These are phyloP conservation scores for Corrigiola litoralis DNA, from an alignment of 179 eudicot species.

Conservation along the genomic window DNA sequence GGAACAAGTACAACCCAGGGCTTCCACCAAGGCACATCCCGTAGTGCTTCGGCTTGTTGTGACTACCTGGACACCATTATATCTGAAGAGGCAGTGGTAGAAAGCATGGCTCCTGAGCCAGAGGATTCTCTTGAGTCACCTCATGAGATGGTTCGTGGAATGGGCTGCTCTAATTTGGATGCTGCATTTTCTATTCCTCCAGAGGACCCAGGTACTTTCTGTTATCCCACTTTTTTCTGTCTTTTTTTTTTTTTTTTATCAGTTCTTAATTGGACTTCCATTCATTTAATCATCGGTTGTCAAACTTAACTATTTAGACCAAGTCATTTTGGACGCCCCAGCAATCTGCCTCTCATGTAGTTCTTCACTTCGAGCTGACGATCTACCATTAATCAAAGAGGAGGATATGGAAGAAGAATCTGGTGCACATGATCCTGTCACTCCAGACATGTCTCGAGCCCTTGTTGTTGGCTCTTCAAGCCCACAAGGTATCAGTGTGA, in stretches of 20 bases:
- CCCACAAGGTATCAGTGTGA: constrained; percentile 8
- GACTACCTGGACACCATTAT: constrained; percentile 3
- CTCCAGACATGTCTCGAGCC: constrained; percentile 12
- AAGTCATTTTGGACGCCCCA: constrained; percentile 1
- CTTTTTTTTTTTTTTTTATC: not conserved
- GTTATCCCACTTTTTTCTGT: not conserved
- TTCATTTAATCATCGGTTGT: not conserved
- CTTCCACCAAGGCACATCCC: constrained; percentile 2
- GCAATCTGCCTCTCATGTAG: constrained; percentile 2
- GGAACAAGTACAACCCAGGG: constrained; percentile 4
- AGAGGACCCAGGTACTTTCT: constrained; percentile 12
- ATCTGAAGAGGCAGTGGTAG: constrained; percentile 13
- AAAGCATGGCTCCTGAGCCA: constrained; percentile 8
- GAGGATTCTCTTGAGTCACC: constrained; percentile 28
- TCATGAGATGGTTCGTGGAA: constrained; percentile 26
- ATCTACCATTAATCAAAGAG: constrained; percentile 8
- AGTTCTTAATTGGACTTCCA: not conserved
- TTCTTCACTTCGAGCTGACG: constrained; percentile 7
- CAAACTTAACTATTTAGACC: constrained; percentile 11
- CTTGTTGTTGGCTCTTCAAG: not conserved
- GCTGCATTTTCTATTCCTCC: constrained; percentile 9
- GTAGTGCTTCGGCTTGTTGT: not conserved
- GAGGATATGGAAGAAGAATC: constrained; percentile 5
- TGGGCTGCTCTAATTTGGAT: constrained; percentile 9
- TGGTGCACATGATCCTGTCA: constrained; percentile 3